Evolutionary conservation across 1,284 basidiomycete genomes (phyloP), one percentile per base, ranked within the genome.

Genomic region (Trichosporon sp.): DNA sequence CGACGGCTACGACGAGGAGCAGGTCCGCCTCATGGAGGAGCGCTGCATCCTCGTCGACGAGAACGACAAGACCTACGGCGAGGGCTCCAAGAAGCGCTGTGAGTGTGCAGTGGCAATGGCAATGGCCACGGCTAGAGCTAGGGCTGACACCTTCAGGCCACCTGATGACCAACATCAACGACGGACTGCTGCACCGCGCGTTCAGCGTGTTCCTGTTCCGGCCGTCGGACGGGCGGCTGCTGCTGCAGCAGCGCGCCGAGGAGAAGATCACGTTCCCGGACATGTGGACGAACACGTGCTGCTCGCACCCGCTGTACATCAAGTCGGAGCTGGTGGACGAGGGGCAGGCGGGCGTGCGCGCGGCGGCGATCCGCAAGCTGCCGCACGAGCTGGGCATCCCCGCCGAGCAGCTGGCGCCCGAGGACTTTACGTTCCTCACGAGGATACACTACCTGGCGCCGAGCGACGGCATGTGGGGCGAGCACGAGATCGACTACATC

Each of bases 271-370:
- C 97, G 2, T 99, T 99, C 86, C 97, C 97, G 1, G 89, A 93
- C 80, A 95, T 98, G 93, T 99, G 97, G 97, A 99, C 97, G 51
- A 99, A 99, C 84, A 99, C 97, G 3, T 99, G 97, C 83, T 99
- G 97, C 85, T 97, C 93, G 34, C 97, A 99, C 80, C 97, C 97
- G 18, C 86, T 99, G 67, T 84, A 84, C 56, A 85, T 86, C 75
- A 82, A 83, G 72, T 90, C 92, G 74, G 97, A 99, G 84, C 92
- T 95, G 74, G 89, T 90, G 72, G 86, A 88, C 75, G 81, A 87
- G 77, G 87, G 90, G 42, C 92, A 97, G 82, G 88, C 89, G 38
- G 86, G 86, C 68, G 95, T 97, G 23, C 88, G 90, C 66, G 85
- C 90, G 27, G 97, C 97, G 29, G 96, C 95, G 3, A 91, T 93